A percentile compares a stretch with the other conserved stretches of the same genome.
Evolutionary conservation across 495 filamentous ascomycete genomes (phyloP).

Genomic region (Paragyromitra xinjiangensis): DNA sequence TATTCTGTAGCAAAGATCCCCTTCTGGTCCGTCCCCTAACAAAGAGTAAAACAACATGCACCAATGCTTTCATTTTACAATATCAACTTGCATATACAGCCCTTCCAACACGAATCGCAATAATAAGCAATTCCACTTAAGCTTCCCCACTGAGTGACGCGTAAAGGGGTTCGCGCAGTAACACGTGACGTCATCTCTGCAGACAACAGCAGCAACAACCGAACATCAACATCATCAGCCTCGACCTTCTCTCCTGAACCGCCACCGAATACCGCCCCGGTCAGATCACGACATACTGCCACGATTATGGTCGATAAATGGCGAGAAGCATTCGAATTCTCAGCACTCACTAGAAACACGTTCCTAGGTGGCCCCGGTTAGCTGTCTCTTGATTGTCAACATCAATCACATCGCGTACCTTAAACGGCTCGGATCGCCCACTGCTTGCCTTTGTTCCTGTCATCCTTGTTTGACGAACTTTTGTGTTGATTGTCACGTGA

Average conservation of each 20-base stretch:
- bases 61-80: no score
- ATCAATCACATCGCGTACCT: not conserved
- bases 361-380: not conserved
- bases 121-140: not conserved
- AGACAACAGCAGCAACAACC: not conserved
- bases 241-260: not conserved
- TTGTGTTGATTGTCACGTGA: slow-evolving; percentile 21
- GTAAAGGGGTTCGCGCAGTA: not conserved
- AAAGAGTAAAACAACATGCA: no score
- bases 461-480: not conserved
- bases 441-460: not conserved
- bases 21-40: no score
- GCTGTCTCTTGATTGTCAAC: not conserved
- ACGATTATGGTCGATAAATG: slow-evolving; percentile 28
- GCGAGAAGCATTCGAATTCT: slow-evolving; percentile 22
- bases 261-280: not conserved
- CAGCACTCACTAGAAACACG: slow-evolving; percentile 12
- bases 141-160: not conserved
- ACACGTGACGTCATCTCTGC: slow-evolving; percentile 14
- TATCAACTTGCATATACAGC: no score
- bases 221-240: slow-evolving; percentile 3
- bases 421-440: not conserved
- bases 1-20: no score
- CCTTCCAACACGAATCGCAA: not conserved
- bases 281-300: not conserved